Percentiles rank a stretch among this genome's conserved stretches.
Evolutionary conservation across 2,329 filamentous ascomycete genomes (phyloP).

Genomic region (Ascochyta viciae-villosae): DNA sequence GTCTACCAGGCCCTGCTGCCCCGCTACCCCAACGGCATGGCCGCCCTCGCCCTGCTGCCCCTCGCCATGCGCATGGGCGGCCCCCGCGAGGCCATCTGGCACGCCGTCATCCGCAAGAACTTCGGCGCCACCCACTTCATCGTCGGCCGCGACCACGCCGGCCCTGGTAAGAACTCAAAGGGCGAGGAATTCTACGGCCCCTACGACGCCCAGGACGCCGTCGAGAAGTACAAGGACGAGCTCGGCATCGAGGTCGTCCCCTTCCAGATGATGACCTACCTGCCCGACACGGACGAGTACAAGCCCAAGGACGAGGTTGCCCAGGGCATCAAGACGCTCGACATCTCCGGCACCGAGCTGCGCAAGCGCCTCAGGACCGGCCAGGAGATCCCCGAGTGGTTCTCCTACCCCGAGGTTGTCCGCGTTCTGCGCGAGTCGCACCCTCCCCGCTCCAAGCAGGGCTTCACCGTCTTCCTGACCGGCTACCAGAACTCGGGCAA

Average conservation of each 20-base stretch:
- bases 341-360: conserved; percentile 73
- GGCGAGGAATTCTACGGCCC: conserved; percentile 97
- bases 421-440: conserved; percentile 95
- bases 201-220: conserved; percentile 94
- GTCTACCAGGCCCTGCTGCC: conserved; percentile 97
- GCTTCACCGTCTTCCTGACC: conserved; percentile 98
- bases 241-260: conserved; percentile 98
- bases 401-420: conserved; percentile 99
- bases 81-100: conserved; percentile 98
- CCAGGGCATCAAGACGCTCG: conserved; percentile 76
- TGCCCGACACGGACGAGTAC: conserved; percentile 97
- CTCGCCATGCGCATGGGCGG: conserved; percentile 99
- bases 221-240: conserved; percentile 95
- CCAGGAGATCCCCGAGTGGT: conserved; percentile 97
- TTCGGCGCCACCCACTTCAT: conserved; percentile 99
- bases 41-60: conserved; percentile 90
- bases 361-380: conserved; percentile 89
- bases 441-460: conserved; percentile 87
- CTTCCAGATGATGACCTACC: conserved; percentile 99
- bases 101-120: conserved; percentile 99
- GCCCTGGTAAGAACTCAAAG: conserved; percentile 97
- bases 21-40: conserved; percentile 99
- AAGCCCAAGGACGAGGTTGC: conserved; percentile 88
- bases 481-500: conserved; percentile 97
- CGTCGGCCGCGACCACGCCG: conserved; percentile 96